Evolutionary conservation across 371 early-diverging fungal genomes (phyloP), one percentile per base, ranked within the genome.

Genomic region (Chytridiales sp.): DNA sequence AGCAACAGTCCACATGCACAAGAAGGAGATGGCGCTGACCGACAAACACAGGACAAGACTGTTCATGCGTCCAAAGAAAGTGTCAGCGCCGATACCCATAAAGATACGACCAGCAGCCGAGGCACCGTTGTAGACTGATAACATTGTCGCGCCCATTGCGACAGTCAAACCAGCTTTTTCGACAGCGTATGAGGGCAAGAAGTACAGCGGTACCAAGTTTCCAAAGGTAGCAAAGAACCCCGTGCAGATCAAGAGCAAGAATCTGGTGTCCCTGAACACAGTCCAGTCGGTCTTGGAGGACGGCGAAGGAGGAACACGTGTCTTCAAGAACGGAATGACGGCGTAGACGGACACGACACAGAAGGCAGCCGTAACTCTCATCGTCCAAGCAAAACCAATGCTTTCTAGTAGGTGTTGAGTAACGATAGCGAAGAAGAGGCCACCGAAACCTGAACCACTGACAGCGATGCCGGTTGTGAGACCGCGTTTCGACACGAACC

Each of bases 391-490:
- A 59, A 80, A 76, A 2, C 80, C 86, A 17, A 87, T 41, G 0
- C 62, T 49, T 3, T 63, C 44, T 31, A 87, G 71, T 47, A 80
- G 64, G 1, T 80, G 76, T 15, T 80, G 81, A 0, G 77, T 75
- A 5, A 79, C 71, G 46, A 83, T 81, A n/a, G 84, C 75, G n/a
- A 87, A 49, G 36, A 73, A 56, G 22, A 89, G 64, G 26, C 87
- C 89, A 40, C 89, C 89, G n/a, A 87, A 56, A 47, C 85, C 85
- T 21, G 38, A 15, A 2, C 61, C 67, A 15, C 86, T 75, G 1
- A 88, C 82, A 2, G 81, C 84, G 41, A 91, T 73, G 1, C 93
- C 93, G 1, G 86, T 87, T 0, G 91, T 91, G 56, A 90, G 66
- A 0, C 89, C 90, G 30, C 89, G 78, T 11, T 70, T 70, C 35